Evolutionary conservation across 768 basidiomycete genomes (phyloP), one percentile per base, ranked within the genome.

Genomic region (Lactarius tabidus): DNA sequence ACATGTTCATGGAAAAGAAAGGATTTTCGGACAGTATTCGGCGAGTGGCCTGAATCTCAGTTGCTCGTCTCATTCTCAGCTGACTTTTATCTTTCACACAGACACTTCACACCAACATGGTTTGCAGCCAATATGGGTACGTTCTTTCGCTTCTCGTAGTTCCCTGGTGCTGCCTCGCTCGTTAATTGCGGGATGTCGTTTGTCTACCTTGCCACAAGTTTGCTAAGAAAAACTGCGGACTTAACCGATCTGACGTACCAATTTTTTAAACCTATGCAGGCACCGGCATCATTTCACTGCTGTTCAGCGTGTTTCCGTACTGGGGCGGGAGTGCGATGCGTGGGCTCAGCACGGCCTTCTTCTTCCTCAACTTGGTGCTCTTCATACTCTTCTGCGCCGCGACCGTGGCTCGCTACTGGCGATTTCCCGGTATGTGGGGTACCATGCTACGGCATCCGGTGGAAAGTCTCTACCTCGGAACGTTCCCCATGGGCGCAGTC

Each of bases 41-140:
- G 78, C 72, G 59, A 52, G 75, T 61, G 36, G 26, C 60, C 45
- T 57, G 8, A 23, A 26, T 51, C 12, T 28, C n/a, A 26, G 28
- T 6, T 3, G 6, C 48, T 26, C 23, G 17, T 9, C 29, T 7
- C n/a, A 9, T 48, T 35, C 6, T 43, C 0, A 33, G 17, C 26
- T 43, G 1, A 33, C n/a, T n/a, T n/a, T 17, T 48, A 9, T 23
- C 23, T 59, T 26, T 14, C 8, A 60, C 26, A 1, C 56, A 82
- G 83, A 33, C 77, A 84, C 71, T 85, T 86, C 63, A 79, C 82
- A 3, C 82, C 81, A 64, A 78, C 81, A 74, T 86, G 85, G 85
- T 83, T 82, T 66, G 77, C 83, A 6, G 78, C 81, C 15, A 79
- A 77, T 57, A 85, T 86, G 84, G 85, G 80, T 81, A 48, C 59